Percentiles rank a stretch among this genome's conserved stretches.
phyloP scores from a whole-genome alignment of 2,329 filamentous ascomycete genomes.

The Mycosphaerella sp. region DNA sequence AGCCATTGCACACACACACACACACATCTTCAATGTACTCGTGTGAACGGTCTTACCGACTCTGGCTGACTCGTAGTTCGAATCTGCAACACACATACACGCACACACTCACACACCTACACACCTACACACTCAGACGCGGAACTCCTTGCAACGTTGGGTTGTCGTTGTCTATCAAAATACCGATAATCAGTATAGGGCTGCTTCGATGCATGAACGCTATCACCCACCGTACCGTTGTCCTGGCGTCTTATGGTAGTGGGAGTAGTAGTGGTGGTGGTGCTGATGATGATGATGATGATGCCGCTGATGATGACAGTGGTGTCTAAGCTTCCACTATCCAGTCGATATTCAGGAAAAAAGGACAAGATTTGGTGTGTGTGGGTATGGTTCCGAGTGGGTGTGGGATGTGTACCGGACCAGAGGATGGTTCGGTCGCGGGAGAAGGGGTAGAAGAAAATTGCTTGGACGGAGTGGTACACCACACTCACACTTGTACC shows the following conservation, averaged over 20 bases:
- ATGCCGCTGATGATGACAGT: not conserved
- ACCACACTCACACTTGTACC: too few relatives aligned
- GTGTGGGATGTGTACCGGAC: slow-evolving; percentile 3
- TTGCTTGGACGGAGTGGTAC: slow-evolving; percentile 1
- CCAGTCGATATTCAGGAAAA: slow-evolving; percentile 2
- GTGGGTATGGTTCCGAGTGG: slow-evolving; percentile 11
- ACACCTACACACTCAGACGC: too few relatives aligned
- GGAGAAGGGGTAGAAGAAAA: not conserved
- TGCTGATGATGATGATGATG: too few relatives aligned
- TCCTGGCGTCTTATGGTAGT: not conserved
- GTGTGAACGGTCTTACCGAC: not conserved
- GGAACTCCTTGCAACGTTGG: not conserved
- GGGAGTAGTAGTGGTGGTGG: not conserved
- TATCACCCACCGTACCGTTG: slow-evolving; percentile 7
- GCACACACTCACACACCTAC: too few relatives aligned
- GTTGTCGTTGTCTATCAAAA: not conserved
- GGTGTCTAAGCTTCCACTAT: slow-evolving; percentile 1
- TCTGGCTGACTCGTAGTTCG: not conserved
- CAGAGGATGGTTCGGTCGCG: not conserved
- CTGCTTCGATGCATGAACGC: slow-evolving; percentile 9
- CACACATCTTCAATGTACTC: not conserved
- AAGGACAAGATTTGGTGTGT: not conserved
- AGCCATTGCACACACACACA: not conserved
- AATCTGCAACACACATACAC: not conserved
- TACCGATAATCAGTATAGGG: not conserved